Percentiles rank a stretch among this genome's conserved stretches.
Evolutionary conservation across 768 basidiomycete species (phyloP).

Genomic region (Gymnopilus junonius): DNA sequence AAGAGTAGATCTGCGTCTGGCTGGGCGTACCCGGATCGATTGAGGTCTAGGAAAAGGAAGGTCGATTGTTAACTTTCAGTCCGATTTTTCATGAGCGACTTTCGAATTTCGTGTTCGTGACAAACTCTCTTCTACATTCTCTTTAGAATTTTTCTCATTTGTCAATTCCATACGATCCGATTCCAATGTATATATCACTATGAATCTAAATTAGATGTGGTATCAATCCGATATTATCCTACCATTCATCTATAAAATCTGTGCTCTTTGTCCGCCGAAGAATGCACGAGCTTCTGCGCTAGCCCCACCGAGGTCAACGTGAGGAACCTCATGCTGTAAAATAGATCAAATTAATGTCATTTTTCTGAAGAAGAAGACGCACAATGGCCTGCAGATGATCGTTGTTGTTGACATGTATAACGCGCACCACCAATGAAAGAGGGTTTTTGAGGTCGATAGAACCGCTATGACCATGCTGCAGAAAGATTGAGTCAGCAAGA

Average conservation of each 20-base stretch:
- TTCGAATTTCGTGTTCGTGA: too few species aligned
- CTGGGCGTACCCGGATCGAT: constrained; percentile 31
- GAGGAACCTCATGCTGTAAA: constrained; percentile 20
- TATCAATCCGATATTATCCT: neutral
- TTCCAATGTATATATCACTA: neutral
- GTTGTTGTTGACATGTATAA: constrained; percentile 40
- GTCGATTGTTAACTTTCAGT: neutral
- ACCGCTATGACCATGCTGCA: constrained; percentile 29
- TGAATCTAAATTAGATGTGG: constrained; percentile 3
- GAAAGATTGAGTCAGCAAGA: neutral
- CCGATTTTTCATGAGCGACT: too few species aligned
- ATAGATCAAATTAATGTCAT: neutral
- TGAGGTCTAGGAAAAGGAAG: constrained; percentile 1
- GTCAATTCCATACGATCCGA: neutral
- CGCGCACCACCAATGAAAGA: constrained; percentile 35
- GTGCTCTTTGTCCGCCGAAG: constrained; percentile 33
- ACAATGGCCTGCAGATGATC: constrained; percentile 39
- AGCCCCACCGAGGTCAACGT: constrained; percentile 26
- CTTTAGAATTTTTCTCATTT: neutral
- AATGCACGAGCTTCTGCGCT: constrained; percentile 37
- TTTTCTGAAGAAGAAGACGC: neutral
- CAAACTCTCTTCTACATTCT: neutral
- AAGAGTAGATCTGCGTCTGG: constrained; percentile 32
- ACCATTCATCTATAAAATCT: neutral
- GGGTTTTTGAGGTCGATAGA: constrained; percentile 28